Conservation (phyloP, 352 stramenopile species). For the Globisporangium orthogonon region DNA sequence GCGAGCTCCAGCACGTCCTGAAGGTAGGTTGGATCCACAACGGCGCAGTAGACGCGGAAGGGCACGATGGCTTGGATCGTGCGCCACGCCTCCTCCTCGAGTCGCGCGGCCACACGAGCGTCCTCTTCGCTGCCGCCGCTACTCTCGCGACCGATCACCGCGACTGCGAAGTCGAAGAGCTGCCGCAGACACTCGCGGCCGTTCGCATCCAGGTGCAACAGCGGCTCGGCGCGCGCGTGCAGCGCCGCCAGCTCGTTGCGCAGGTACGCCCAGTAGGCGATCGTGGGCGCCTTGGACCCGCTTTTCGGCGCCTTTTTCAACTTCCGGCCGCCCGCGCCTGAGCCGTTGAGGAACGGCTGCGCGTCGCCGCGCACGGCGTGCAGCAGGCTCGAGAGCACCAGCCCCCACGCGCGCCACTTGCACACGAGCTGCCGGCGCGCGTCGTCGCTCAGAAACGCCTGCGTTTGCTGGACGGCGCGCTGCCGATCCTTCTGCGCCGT, state of each 20-base stretch:
- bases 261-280: conserved; percentile 54
- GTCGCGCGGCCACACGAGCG: conserved; percentile 13
- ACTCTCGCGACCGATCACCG: conserved; percentile 36
- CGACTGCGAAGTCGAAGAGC: conserved; percentile 47
- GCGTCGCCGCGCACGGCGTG: conserved; percentile 41
- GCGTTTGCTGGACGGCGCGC: conserved; percentile 24
- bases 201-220: conserved; percentile 70
- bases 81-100: conserved; percentile 73
- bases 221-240: conserved; percentile 39
- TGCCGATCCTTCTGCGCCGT: conserved; percentile 30
- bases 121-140: conserved; percentile 18
- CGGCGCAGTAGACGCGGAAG: conserved; percentile 61
- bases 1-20: conserved; percentile 52
- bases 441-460: conserved; percentile 51
- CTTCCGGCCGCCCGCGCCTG: not conserved
- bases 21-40: conserved; percentile 44
- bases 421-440: conserved; percentile 44
- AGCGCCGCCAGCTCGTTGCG: conserved; percentile 51
- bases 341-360: conserved; percentile 27
- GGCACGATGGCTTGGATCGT: conserved; percentile 46
- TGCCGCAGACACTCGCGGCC: conserved; percentile 51
- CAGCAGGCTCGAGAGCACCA: conserved; percentile 45
- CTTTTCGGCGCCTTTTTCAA: conserved; percentile 22
- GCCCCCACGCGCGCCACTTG: conserved; percentile 68
- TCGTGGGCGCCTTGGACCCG: conserved; percentile 21